These are phyloP conservation scores for Rhodosporidiobolus sp. DNA, from an alignment of 768 basidiomycete genomes.

Conservation along the genomic window DNA sequence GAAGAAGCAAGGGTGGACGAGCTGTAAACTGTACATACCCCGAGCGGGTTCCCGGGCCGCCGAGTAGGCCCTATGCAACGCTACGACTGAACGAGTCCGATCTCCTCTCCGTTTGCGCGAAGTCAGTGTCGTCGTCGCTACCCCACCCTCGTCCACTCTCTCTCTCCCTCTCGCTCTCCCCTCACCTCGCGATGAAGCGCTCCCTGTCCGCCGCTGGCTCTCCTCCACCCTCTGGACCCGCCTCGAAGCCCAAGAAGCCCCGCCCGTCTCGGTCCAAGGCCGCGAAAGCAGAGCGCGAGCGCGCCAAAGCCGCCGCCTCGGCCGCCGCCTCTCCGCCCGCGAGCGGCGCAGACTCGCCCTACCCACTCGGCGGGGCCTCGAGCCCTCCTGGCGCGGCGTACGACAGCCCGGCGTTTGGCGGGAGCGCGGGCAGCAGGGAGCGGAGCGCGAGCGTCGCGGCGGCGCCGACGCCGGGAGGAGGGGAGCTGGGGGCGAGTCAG, in stretches of 20 bases:
- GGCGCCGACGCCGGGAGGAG: background rate
- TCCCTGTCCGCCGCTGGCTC: conserved; percentile 3
- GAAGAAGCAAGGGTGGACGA: background rate
- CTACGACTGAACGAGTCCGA: background rate
- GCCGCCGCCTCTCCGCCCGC: background rate
- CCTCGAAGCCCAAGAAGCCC: conserved; percentile 8
- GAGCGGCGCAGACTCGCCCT: background rate
- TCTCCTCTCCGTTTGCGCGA: background rate
- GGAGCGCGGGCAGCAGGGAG: background rate
- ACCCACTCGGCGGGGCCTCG: background rate
- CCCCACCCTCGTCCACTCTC: background rate
- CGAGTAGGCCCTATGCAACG: too few relatives aligned
- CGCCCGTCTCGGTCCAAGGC: background rate
- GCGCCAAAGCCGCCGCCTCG: background rate
- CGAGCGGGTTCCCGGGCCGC: too few relatives aligned
- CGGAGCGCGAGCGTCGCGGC: background rate
- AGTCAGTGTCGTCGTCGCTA: background rate
- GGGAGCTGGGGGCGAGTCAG: background rate
- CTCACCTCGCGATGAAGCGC: conserved; percentile 3
- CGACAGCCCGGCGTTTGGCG: background rate
- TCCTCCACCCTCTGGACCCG: background rate
- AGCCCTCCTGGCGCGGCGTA: background rate
- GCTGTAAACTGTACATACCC: background rate
- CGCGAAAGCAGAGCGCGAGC: background rate
- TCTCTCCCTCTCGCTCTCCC: background rate